phyloP scores from a whole-genome alignment of 176 grass and related monocot species.

The Musa acuminata region DNA sequence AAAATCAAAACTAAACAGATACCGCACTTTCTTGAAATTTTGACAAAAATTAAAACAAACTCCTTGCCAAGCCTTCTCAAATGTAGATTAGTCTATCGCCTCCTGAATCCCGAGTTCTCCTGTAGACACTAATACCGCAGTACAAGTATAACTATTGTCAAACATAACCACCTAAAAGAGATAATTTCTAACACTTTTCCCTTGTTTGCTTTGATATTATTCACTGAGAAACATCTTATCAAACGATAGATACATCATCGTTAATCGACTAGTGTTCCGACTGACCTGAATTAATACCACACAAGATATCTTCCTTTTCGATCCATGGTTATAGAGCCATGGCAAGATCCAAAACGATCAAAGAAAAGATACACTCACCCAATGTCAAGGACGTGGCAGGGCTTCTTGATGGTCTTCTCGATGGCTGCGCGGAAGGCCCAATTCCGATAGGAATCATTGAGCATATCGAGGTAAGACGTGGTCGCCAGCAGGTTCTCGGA shows the following conservation, averaged over 20 bases:
- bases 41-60: background rate
- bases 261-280: too few relatives aligned
- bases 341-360: background rate
- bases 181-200: background rate
- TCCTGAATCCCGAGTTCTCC: background rate
- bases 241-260: too few relatives aligned
- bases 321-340: too few relatives aligned
- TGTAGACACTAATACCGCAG: background rate
- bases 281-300: too few relatives aligned
- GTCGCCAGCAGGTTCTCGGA: conserved; percentile 41
- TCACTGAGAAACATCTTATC: too few relatives aligned
- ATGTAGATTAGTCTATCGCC: background rate
- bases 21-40: background rate
- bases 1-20: background rate
- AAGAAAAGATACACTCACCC: conserved; percentile 36
- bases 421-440: conserved; percentile 61
- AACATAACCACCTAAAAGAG: background rate
- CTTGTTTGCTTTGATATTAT: too few relatives aligned
- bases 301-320: too few relatives aligned
- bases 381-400: conserved; percentile 79
- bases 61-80: background rate
- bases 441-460: conserved; percentile 73
- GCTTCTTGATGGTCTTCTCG: conserved; percentile 44
- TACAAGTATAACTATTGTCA: background rate
- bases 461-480: conserved; percentile 93